Conservation (phyloP, 352 stramenopile genomes). For the Halophytophthora batemanensis region DNA sequence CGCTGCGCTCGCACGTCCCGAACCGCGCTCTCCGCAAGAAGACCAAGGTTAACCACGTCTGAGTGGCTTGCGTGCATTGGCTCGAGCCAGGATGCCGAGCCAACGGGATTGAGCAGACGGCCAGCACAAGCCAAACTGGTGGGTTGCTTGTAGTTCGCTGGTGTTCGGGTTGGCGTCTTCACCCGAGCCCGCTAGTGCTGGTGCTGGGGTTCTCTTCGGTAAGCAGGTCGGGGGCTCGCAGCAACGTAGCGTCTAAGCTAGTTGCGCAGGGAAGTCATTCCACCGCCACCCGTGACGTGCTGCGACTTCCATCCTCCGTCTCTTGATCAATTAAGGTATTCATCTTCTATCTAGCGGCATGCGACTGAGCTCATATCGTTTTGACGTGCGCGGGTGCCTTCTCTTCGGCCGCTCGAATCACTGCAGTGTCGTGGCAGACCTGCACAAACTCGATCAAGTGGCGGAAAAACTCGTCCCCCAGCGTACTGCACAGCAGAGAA, state of each 20-base stretch:
- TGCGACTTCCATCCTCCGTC: conserved; percentile 7
- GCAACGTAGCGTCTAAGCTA: too few species aligned
- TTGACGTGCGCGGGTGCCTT: conserved; percentile 24
- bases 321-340: conserved; percentile 32
- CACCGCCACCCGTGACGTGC: not conserved
- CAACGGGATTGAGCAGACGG: too few species aligned
- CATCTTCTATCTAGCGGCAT: conserved; percentile 32
- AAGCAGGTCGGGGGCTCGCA: too few species aligned
- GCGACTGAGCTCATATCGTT: conserved; percentile 21
- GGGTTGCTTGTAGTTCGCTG: too few species aligned
- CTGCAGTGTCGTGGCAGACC: conserved; percentile 67
- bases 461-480: conserved; percentile 78
- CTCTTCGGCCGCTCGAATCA: conserved; percentile 38
- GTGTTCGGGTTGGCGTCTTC: too few species aligned
- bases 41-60: conserved; percentile 43
- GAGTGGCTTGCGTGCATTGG: conserved; percentile 1
- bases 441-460: conserved; percentile 77
- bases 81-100: too few species aligned
- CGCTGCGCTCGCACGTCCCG: conserved; percentile 44
- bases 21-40: conserved; percentile 55
- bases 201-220: too few species aligned
- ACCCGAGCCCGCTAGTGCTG: too few species aligned
- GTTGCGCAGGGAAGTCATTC: not conserved
- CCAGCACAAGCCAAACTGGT: too few species aligned
- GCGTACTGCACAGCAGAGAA: conserved; percentile 26